A percentile compares a stretch with the other conserved stretches of the same genome.
Evolutionary conservation across 257 asterid species (phyloP).

Genomic region (Solanum bukasovii): DNA sequence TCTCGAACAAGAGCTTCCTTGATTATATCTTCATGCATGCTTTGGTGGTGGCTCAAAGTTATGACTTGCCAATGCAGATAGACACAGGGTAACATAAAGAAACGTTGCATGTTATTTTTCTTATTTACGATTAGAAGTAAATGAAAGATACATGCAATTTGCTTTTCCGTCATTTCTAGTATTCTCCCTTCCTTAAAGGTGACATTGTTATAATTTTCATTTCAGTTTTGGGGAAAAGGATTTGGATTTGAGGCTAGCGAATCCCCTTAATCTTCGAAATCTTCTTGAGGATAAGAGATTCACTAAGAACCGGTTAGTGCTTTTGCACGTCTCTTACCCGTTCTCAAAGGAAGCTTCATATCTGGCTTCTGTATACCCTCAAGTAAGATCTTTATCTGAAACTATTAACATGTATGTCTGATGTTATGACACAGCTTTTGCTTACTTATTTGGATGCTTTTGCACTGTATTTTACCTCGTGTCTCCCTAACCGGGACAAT

Average conservation of each 20-base stretch:
- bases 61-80: constrained; percentile 84
- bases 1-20: constrained; percentile 59
- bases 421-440: background rate
- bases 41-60: constrained; percentile 64
- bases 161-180: background rate
- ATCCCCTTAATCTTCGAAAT: constrained; percentile 84
- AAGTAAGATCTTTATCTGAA: constrained; percentile 27
- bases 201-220: background rate
- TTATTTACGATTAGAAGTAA: background rate
- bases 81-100: constrained; percentile 72
- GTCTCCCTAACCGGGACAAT: background rate
- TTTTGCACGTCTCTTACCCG: constrained; percentile 86
- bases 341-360: constrained; percentile 90
- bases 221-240: constrained; percentile 79
- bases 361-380: constrained; percentile 83
- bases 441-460: background rate
- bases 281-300: constrained; percentile 81
- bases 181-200: background rate
- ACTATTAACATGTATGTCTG: background rate
- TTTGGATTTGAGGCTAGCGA: constrained; percentile 68
- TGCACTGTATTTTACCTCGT: background rate
- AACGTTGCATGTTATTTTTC: background rate
- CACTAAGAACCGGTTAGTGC: constrained; percentile 55
- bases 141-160: background rate
- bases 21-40: constrained; percentile 64